Base-by-base conservation (phyloP, 2,329 filamentous ascomycete species). In the Stenocarpella maydis region DNA sequence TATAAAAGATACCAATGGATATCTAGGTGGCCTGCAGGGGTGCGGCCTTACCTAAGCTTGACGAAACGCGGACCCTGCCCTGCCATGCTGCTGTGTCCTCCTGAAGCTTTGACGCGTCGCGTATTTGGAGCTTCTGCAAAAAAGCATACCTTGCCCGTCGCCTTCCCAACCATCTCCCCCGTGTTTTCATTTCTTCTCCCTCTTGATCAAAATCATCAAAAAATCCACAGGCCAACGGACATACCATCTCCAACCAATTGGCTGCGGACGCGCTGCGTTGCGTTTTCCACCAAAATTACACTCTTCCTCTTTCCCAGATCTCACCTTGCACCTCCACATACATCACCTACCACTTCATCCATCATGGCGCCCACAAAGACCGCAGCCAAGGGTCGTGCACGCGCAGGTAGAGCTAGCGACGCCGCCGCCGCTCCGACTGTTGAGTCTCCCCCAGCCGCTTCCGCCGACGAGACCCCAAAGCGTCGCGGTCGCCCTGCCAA, bases 361-460 rank as follows among this genome's bases (percentile, higher is more conserved):
- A 31, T 9, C 43, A 71, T 71, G 69, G 69, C 69, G 17, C 53
- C 69, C n/a, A 69, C 39, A 50, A 70, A 70, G 26, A 24, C 68
- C n/a, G 39, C 64, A 54, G 50, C 66, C 28, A 67, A 55, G 47
- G 69, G 65, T 24, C 69, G 72, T 37, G 71, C 69, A 19, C 67
- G 72, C 24, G 50, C 71, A 0, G 12, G 34, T 2, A 68, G 55
- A 53, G 67, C 68, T 31, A 67, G 43, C 52, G 69, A 63, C 7
- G 58, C 55, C 34, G 65, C 60, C 14, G 53, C 67, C 15, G 53
- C 53, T 12, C 37, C 50, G n/a, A 24, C 65, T 14, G 28, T 26
- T 8, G 26, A 31, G 12, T 66, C 41, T 17, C 50, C 31, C 5
- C 24, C 41, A 21, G 52, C 45, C 10, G 50, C 28, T 17, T 28